Conservation (phyloP, 805 yeast species). For the Teunomyces panamensis region DNA sequence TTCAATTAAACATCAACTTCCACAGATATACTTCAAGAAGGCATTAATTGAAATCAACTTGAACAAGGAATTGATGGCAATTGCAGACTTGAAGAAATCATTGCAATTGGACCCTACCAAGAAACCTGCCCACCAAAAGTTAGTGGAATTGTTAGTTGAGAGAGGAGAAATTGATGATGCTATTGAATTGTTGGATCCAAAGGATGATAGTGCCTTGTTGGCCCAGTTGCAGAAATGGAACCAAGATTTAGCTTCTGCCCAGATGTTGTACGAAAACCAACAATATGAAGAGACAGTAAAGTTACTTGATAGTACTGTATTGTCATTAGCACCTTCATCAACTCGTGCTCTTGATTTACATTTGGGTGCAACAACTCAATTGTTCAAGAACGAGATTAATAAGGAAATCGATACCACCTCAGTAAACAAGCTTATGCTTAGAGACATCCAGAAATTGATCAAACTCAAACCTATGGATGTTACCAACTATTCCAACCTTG, state of each 20-base stretch:
- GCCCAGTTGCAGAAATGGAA: conserved; percentile 2
- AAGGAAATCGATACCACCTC: conserved; percentile 4
- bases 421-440: conserved; percentile 16
- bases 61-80: conserved; percentile 52
- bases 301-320: conserved; percentile 21
- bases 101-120: conserved; percentile 39
- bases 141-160: conserved; percentile 48
- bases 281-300: conserved; percentile 25
- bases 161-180: conserved; percentile 48
- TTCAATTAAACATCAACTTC: conserved; percentile 17
- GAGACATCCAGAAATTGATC: conserved; percentile 25
- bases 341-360: conserved; percentile 32
- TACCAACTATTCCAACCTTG: conserved; percentile 18
- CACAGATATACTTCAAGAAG: conserved; percentile 53
- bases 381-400: conserved; percentile 7
- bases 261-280: conserved; percentile 8
- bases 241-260: conserved; percentile 7
- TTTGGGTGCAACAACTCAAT: conserved; percentile 14
- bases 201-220: conserved; percentile 8
- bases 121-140: conserved; percentile 48
- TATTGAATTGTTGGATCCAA: conserved; percentile 7
- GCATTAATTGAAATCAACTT: conserved; percentile 60
- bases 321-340: conserved; percentile 43
- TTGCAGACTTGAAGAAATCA: conserved; percentile 50
- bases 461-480: conserved; percentile 25